Conservation (phyloP, 2,329 filamentous ascomycete species). For the Cladosporium sp. region DNA sequence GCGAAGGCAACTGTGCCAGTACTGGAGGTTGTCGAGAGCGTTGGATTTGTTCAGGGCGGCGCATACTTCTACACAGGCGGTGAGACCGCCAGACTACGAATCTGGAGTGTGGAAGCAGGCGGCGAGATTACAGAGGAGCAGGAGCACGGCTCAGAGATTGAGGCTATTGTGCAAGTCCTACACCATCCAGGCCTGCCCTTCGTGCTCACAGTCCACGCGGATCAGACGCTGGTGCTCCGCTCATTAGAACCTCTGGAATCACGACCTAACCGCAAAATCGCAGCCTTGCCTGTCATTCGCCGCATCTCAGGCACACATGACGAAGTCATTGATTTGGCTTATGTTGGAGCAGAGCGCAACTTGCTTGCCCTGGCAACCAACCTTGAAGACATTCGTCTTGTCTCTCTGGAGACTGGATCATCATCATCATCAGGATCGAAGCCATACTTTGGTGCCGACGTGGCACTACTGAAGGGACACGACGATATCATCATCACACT, state of each 20-base stretch:
- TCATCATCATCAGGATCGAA: slow-evolving; percentile 30
- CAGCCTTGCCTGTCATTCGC: slow-evolving; percentile 62
- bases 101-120: slow-evolving; percentile 80
- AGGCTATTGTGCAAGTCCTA: slow-evolving; percentile 72
- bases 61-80: slow-evolving; percentile 80
- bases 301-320: slow-evolving; percentile 95
- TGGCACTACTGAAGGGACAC: slow-evolving; percentile 83
- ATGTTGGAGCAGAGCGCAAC: slow-evolving; percentile 77
- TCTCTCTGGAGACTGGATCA: slow-evolving; percentile 56
- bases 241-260: slow-evolving; percentile 52
- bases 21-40: slow-evolving; percentile 80
- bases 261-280: slow-evolving; percentile 24
- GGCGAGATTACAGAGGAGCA: slow-evolving; percentile 79
- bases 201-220: slow-evolving; percentile 80
- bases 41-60: slow-evolving; percentile 74
- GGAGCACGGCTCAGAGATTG: slow-evolving; percentile 58
- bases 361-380: slow-evolving; percentile 91
- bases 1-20: slow-evolving; percentile 77
- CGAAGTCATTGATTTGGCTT: slow-evolving; percentile 93
- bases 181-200: slow-evolving; percentile 67
- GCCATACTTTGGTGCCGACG: slow-evolving; percentile 82
- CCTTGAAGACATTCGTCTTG: slow-evolving; percentile 85
- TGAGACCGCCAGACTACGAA: slow-evolving; percentile 75
- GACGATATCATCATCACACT: slow-evolving; percentile 94
- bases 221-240: slow-evolving; percentile 83